Evolutionary conservation across 2,329 filamentous ascomycete species (phyloP), one percentile per base, ranked within the genome.

Genomic region (Neurospora crassa): DNA sequence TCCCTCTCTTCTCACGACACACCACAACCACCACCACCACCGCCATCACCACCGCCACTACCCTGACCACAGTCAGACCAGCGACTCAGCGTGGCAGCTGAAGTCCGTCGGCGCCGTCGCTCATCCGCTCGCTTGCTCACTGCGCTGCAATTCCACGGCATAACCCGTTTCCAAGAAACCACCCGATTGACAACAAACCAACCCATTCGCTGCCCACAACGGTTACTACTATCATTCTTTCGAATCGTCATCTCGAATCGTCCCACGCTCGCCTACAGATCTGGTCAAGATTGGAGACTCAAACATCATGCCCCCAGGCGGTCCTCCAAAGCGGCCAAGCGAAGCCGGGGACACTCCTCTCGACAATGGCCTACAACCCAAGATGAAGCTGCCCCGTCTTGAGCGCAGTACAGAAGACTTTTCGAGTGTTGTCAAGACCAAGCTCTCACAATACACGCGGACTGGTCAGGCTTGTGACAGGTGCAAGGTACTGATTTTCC

Each of bases 381-480:
- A 85, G 78, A 76, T 81, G 74, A 88, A 87, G 79, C 77, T 85
- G 71, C 81, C 85, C 47, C 80, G 84, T n/a, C 76, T 85, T 24
- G 85, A 87, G 67, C 82, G 82, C 70, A 80, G 81, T 4, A 76
- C 80, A 34, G 83, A 85, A 68, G 85, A 87, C 74, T 88, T 87
- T 74, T 88, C 86, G 3, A 83, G 80, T 71, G 84, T 86, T 41
- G 85, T 88, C 74, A 88, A 88, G 81, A 86, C 80, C 76, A 84
- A 86, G 70, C 79, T 88, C 67, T 84, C 85, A 74, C 84, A 85
- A 3, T 87, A 87, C 74, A 86, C 85, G 24, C 83, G 87, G 71
- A 96, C 93, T 0, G 93, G 93, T 11, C 93, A 96, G 82, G 93
- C 93, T 41, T 96, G 93, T 84, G 93, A 96, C 81, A 87, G 93